These are phyloP conservation scores for Diutina siamensis DNA, from an alignment of 1,139 yeast genomes.

Conservation along the genomic window DNA sequence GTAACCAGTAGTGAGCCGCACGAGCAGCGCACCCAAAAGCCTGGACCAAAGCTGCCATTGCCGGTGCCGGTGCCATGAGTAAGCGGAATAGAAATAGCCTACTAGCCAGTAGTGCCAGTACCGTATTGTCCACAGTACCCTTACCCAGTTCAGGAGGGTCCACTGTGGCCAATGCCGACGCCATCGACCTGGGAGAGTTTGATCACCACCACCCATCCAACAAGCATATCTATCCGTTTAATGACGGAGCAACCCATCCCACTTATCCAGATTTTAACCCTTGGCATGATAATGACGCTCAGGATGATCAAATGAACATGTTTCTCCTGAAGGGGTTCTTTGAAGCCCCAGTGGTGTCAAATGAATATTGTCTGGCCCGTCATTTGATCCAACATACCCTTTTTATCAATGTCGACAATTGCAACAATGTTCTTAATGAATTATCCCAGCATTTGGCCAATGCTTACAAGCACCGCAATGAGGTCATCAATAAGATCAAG, in stretches of 20 bases:
- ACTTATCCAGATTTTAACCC: slow-evolving; percentile 71
- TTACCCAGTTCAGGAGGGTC: not conserved
- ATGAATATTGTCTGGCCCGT: slow-evolving; percentile 46
- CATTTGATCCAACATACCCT: slow-evolving; percentile 36
- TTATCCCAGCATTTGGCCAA: slow-evolving; percentile 44
- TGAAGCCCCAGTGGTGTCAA: slow-evolving; percentile 49
- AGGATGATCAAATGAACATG: slow-evolving; percentile 19
- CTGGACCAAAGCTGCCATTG: not conserved
- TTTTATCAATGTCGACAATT: slow-evolving; percentile 26
- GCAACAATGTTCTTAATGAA: slow-evolving; percentile 26
- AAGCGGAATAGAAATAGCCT: slow-evolving; percentile 1
- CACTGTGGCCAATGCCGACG: not conserved
- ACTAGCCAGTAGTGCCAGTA: not conserved
- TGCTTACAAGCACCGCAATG: slow-evolving; percentile 53
- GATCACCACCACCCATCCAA: not conserved
- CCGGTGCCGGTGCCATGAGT: not conserved
- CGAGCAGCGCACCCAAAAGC: not conserved
- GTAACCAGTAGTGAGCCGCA: not conserved
- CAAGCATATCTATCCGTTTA: not conserved
- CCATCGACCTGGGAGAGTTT: not conserved
- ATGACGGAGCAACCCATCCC: slow-evolving; percentile 3
- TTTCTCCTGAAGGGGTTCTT: slow-evolving; percentile 42
- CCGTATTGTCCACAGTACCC: not conserved
- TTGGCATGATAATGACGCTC: slow-evolving; percentile 49
- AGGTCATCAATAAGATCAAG: slow-evolving; percentile 50